Base-by-base conservation (phyloP, 805 yeast genomes). In the Cyberlindnera xishuangbannaensis region DNA sequence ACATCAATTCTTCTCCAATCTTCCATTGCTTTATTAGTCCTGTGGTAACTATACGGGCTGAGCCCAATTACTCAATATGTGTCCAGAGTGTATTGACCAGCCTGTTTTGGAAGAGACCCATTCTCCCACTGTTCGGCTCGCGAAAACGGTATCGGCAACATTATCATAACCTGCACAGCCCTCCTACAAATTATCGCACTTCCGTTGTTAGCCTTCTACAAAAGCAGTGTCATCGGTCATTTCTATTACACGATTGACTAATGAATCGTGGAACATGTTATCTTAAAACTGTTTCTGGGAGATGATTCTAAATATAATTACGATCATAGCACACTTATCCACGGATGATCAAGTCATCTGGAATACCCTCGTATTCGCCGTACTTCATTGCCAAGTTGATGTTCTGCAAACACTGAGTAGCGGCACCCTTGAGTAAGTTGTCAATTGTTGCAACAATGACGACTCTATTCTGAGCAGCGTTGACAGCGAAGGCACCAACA, bases 371-470 rank as follows among this genome's bases (percentile, higher is more conserved):
- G 54, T 83, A 90, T 64, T 92, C 98, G 30, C 83, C 90, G 60
- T 85, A 92, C 16, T 88, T 88, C 65, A 83, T 64, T 6, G 85
- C 83, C 60, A 92, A 69, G 61, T 92, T 92, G 59, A 94, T 83
- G 67, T 92, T 92, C 63, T 92, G 99, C 59, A 92, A 61, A 65
- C 97, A 90, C 65, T 92, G 99, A 13, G 99, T 92, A 28, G 97
- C 95, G 27, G 99, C 99, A 46, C 99, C 99, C 68, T 92, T 92
- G 55, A 92, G 72, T 55, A 92, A 69, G 60, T 92, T 92, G 57
- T 92, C 99, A 50, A 92, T 90, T 5, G 97, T 87, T 15, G 96
- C 95, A 34, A 90, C 92, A 34, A 92, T 69, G 16, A 92, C 97
- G 15, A 87, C 94, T 58, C 99, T 78, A 64, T 86, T 81, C 55